Evolutionary conservation across 176 grass and related monocot genomes (phyloP).

Genomic region (Chloris gayana): DNA sequence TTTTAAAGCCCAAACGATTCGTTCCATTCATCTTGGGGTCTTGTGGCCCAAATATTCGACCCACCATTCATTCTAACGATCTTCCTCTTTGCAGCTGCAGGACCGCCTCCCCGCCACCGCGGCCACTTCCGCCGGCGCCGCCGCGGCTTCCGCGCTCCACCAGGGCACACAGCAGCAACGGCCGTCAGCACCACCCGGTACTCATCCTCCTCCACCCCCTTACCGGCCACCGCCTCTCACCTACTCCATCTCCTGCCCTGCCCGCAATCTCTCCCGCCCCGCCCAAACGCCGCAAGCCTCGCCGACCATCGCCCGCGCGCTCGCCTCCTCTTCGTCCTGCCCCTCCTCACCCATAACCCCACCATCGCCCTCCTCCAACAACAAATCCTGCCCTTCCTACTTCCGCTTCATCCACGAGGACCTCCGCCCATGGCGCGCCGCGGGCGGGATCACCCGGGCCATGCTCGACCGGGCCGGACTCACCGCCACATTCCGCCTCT

Average conservation of each 20-base stretch:
- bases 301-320: constrained; percentile 42
- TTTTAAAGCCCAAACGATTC: not conserved
- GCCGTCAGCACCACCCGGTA: not conserved
- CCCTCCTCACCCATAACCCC: not conserved
- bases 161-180: not conserved
- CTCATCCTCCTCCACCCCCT: not conserved
- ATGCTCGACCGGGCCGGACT: constrained; percentile 57
- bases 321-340: constrained; percentile 19
- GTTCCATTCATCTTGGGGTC: not conserved
- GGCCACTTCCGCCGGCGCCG: constrained; percentile 40
- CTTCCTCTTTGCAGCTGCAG: constrained; percentile 31
- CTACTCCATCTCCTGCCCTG: constrained; percentile 46
- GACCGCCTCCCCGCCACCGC: constrained; percentile 22
- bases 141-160: constrained; percentile 18
- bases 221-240: not conserved
- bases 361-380: not conserved
- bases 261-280: constrained; percentile 21
- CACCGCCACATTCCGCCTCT: constrained; percentile 74
- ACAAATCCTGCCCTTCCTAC: constrained; percentile 66
- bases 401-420: constrained; percentile 96
- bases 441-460: constrained; percentile 65
- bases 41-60: not conserved
- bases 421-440: constrained; percentile 73
- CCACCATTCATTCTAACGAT: not conserved
- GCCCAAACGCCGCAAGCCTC: constrained; percentile 2